phyloP scores from a whole-genome alignment of 192 early-diverging fungal genomes.

The Coemansia sp. region DNA sequence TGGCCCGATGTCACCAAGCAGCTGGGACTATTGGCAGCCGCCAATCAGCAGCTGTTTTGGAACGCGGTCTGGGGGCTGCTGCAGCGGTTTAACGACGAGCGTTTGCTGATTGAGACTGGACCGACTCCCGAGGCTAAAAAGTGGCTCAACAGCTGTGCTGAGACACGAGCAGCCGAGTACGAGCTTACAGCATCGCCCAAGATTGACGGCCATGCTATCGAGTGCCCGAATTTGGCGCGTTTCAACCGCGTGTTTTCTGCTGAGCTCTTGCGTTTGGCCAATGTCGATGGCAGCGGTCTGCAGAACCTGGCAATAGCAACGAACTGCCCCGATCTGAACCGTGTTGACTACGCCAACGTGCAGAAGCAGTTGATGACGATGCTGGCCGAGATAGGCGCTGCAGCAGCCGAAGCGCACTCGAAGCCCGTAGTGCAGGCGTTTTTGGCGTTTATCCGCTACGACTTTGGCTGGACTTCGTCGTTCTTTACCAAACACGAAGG shows the following conservation, averaged over 20 bases:
- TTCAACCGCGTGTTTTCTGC: conserved; percentile 22
- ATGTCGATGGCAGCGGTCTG: neutral
- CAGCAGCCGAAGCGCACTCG: conserved; percentile 64
- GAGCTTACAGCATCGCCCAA: conserved; percentile 16
- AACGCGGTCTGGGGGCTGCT: conserved; percentile 57
- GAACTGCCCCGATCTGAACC: conserved; percentile 37
- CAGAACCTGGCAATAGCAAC: conserved; percentile 15
- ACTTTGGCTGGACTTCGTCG: conserved; percentile 37
- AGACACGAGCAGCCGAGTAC: conserved; percentile 12
- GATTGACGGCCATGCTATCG: conserved; percentile 39
- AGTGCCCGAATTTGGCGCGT: conserved; percentile 37
- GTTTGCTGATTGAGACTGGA: conserved; percentile 55
- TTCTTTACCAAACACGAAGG: conserved; percentile 17
- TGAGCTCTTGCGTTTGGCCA: conserved; percentile 6
- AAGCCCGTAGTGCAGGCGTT: conserved; percentile 64
- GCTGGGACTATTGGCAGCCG: conserved; percentile 56
- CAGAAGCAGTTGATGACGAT: conserved; percentile 62
- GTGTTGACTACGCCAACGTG: conserved; percentile 72
- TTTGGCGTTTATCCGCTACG: conserved; percentile 54
- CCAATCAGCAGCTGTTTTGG: conserved; percentile 65
- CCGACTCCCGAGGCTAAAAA: conserved; percentile 34
- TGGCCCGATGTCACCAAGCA: conserved; percentile 75
- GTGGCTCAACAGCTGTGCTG: conserved; percentile 18
- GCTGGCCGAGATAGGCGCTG: conserved; percentile 57
- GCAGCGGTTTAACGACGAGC: conserved; percentile 60